Conservation (phyloP, 2,329 filamentous ascomycete species). For the Paecilomyces formosus region DNA sequence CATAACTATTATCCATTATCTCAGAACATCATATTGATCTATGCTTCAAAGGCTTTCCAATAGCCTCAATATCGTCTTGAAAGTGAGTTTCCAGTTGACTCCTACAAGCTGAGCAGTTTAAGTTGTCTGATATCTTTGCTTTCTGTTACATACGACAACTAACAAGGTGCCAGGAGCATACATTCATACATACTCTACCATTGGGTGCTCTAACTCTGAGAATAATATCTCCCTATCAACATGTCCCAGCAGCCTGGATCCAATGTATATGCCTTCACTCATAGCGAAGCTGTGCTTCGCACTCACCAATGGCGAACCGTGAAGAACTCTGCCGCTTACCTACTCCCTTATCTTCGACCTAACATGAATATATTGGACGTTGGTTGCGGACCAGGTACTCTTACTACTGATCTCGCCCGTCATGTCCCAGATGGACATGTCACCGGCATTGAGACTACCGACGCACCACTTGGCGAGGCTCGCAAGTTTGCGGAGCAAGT, state of each 20-base stretch:
- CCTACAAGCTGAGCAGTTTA: background rate
- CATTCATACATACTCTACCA: background rate
- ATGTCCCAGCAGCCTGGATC: background rate
- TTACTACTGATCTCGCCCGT: constrained; percentile 33
- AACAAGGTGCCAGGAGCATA: background rate
- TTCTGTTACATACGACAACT: background rate
- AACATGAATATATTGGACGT: constrained; percentile 36
- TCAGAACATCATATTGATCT: background rate
- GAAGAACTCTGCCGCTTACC: constrained; percentile 31
- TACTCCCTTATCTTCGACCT: constrained; percentile 29
- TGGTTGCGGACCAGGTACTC: constrained; percentile 39
- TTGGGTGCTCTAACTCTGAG: background rate
- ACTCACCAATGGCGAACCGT: constrained; percentile 30
- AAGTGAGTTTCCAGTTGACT: background rate
- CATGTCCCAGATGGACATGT: constrained; percentile 29
- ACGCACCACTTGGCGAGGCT: constrained; percentile 26
- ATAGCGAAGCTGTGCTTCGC: constrained; percentile 27
- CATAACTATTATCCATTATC: background rate
- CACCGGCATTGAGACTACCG: constrained; percentile 27
- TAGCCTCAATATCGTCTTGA: background rate
- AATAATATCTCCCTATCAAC: background rate
- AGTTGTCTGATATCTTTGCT: background rate
- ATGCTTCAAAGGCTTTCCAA: background rate
- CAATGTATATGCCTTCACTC: constrained; percentile 29
- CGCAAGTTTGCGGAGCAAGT: constrained; percentile 19